Conservation (phyloP, 352 stramenopile genomes). For the Pythium dissimile region DNA sequence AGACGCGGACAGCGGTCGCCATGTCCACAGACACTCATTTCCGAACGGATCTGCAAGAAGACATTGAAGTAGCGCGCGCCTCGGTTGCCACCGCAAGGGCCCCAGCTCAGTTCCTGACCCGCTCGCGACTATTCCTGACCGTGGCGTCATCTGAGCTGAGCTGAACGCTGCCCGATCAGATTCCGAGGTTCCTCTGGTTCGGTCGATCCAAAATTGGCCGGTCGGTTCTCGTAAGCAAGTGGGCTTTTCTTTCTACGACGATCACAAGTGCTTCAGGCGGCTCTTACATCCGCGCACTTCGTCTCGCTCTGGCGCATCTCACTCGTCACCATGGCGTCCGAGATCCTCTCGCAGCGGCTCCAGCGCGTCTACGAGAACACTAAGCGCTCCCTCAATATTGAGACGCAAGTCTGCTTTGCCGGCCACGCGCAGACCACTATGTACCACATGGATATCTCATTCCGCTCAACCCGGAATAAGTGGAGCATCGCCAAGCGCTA, state of each 20-base stretch:
- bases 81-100: neutral
- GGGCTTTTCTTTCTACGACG: neutral
- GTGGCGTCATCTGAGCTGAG: constrained; percentile 3
- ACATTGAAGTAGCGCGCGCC: constrained; percentile 7
- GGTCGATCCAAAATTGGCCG: constrained; percentile 10
- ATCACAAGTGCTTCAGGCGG: neutral
- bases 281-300: too few species aligned
- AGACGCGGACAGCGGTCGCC: neutral
- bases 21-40: neutral
- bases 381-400: constrained; percentile 79
- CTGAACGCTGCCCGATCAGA: constrained; percentile 7
- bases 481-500: constrained; percentile 87
- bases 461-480: constrained; percentile 80
- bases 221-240: neutral
- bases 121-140: constrained; percentile 20
- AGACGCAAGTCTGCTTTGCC: constrained; percentile 62
- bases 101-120: too few species aligned
- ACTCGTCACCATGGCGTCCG: constrained; percentile 33
- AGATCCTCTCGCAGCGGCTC: constrained; percentile 60
- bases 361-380: constrained; percentile 71
- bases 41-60: neutral
- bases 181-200: neutral
- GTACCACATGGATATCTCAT: constrained; percentile 88
- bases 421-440: constrained; percentile 62
- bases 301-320: too few species aligned